Conservation (phyloP, 805 yeast genomes). For the Hanseniaspora opuntiae region DNA sequence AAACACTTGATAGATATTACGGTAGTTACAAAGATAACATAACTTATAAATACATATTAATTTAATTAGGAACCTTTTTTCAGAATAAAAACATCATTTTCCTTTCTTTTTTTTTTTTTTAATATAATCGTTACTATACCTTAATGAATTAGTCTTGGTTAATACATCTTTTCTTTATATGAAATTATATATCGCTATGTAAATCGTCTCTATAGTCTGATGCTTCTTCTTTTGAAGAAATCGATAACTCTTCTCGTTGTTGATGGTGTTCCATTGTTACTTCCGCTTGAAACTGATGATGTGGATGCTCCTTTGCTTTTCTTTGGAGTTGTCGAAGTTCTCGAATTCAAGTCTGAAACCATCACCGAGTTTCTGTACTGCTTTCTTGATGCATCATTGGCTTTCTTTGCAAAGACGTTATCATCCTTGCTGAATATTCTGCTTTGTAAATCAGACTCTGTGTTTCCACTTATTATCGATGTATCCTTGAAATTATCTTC, state of each 20-base stretch:
- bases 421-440: slow-evolving; percentile 1
- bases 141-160: no score
- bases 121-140: no score
- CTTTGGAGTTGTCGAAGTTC: slow-evolving; percentile 6
- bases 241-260: slow-evolving; percentile 70
- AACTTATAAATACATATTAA: neutral
- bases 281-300: neutral
- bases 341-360: neutral
- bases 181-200: neutral
- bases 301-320: slow-evolving; percentile 14
- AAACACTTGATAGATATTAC: neutral
- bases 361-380: slow-evolving; percentile 10
- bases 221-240: slow-evolving; percentile 58
- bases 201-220: slow-evolving; percentile 17
- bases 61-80: neutral
- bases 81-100: neutral
- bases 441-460: neutral
- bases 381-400: neutral
- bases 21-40: neutral
- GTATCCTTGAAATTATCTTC: neutral
- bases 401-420: no score
- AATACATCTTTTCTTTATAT: neutral
- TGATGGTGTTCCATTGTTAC: slow-evolving; percentile 26
- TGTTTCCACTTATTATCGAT: neutral
- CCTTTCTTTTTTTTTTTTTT: neutral